Evolutionary conservation across 352 stramenopile species (phyloP), one percentile per base, ranked within the genome.

Genomic region (Elongisporangium undulatum): DNA sequence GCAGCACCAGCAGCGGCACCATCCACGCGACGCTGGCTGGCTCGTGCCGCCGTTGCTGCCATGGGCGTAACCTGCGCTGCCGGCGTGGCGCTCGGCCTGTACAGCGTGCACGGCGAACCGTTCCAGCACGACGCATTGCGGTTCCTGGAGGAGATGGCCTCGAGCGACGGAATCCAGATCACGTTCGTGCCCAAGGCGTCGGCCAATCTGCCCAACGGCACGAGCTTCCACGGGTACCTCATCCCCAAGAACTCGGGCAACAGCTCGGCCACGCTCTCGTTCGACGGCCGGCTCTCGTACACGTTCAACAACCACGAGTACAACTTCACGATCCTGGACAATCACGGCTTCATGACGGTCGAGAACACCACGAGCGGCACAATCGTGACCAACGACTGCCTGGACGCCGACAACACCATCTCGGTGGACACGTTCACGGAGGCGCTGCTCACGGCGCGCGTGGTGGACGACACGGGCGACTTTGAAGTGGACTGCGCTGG

Each of bases 291-390:
- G 16, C 29, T 76, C 20, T 62, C 59, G 34, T 76, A 76, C 62
- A 23, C 59, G 49, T 55, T 67, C 62, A 39, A 61, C 16, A 56
- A 58, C 24, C 59, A 53, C 20, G 55, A 66, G 41, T 76, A 67
- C 51, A 76, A 76, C 57, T 67, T 71, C 58, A 73, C 69, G 23
- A 22, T 76, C 19, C 24, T 76, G 39, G 48, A 73, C 56, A 59
- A 68, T 39, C 62, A 62, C 21, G 69, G 65, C 13, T 76, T 60
- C 58, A 56, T 72, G 55, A 72, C 68, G 24, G 50, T 76, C 53
- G 59, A 66, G 41, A 55, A 76, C 38, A 55, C 54, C 12, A 56
- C 51, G 21, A 66, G 65, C 16, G 49, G 62, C 41, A 57, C 45
- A 50, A 24, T 76, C 34, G 34, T 83, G 74, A 49, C 34, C 71